Percentiles rank a stretch among this genome's conserved stretches.
phyloP scores from a whole-genome alignment of 257 asterid genomes.

The Scutellaria minor region DNA sequence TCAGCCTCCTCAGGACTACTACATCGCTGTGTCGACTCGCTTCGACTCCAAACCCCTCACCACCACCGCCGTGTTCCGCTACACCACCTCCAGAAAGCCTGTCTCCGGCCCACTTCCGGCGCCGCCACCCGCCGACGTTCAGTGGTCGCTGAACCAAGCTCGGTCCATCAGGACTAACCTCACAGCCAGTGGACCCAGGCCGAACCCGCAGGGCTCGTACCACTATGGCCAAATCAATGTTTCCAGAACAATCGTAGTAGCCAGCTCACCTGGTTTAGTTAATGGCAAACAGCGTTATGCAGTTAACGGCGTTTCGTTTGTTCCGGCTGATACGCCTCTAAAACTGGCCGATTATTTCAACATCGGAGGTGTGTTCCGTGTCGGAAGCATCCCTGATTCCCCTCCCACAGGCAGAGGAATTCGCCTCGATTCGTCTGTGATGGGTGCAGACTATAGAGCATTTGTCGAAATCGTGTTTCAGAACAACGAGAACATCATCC shows the following conservation, averaged over 20 bases:
- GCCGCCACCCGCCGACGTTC: conserved; percentile 43
- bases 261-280: conserved; percentile 43
- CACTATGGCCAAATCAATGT: conserved; percentile 69
- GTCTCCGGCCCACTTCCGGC: conserved; percentile 49
- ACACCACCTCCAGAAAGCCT: conserved; percentile 42
- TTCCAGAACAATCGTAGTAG: conserved; percentile 50
- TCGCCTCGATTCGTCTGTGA: conserved; percentile 56
- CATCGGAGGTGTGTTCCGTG: conserved; percentile 56
- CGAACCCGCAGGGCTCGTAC: conserved; percentile 89
- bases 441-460: conserved; percentile 64
- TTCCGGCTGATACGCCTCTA: conserved; percentile 68
- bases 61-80: conserved; percentile 63
- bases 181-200: conserved; percentile 83
- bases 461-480: conserved; percentile 74
- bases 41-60: conserved; percentile 47
- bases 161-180: conserved; percentile 73
- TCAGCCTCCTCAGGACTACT: conserved; percentile 56
- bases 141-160: conserved; percentile 68
- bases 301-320: conserved; percentile 62
- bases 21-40: conserved; percentile 60
- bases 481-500: conserved; percentile 55
- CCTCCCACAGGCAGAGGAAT: conserved; percentile 43
- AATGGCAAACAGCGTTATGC: conserved; percentile 61
- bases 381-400: conserved; percentile 60
- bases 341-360: conserved; percentile 77